Base-by-base conservation (phyloP, 257 asterid genomes). In the Solanum dulcamara region DNA sequence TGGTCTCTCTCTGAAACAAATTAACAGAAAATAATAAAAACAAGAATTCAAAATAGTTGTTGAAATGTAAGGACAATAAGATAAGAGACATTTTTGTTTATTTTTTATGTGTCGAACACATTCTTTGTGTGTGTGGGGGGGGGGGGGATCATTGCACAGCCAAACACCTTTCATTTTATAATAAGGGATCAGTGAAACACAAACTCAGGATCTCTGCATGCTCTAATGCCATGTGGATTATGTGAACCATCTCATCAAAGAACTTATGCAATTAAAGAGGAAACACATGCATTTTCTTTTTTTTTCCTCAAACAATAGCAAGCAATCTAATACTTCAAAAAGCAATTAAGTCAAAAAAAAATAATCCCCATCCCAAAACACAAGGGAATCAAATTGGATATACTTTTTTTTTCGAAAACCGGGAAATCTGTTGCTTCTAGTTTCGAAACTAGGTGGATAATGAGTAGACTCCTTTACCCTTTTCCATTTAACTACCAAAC, bases 1-100 rank as follows among this genome's bases (percentile, higher is more conserved):
- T 88, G 66, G 88, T 88, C 85, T 95, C 99, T 84, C 89, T 94
- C 99, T 97, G 98, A 92, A 92, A 86, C 74, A 90, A 87, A 90
- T 87, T 81, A n/a, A 81, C 20, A 17, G 60, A 75, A 44, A 40
- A 88, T 20, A 70, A 70, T 35, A 53, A 35, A 37, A 30, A 83
- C 8, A 84, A 20, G 55, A 75, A 5, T 15, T 22, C 24, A 44
- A 44, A 26, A 33, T 74, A 42, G 57, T 3, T 40, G 81, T 72
- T 13, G 14, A 72, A 44, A 40, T 12, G 57, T 40, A 26, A 44
- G 40, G 46, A 44, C 38, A 42, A 14, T 75, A 7, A 44, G 79
- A 18, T 35, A 8, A 68, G 15, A 70, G 26, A 18, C 50, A 40
- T 10, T 37, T 20, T 37, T 37, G 2, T 2, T 70, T 70, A 70